Evolutionary conservation across 73 alveolate genomes (phyloP).

Genomic region (Urostyla sp.): DNA sequence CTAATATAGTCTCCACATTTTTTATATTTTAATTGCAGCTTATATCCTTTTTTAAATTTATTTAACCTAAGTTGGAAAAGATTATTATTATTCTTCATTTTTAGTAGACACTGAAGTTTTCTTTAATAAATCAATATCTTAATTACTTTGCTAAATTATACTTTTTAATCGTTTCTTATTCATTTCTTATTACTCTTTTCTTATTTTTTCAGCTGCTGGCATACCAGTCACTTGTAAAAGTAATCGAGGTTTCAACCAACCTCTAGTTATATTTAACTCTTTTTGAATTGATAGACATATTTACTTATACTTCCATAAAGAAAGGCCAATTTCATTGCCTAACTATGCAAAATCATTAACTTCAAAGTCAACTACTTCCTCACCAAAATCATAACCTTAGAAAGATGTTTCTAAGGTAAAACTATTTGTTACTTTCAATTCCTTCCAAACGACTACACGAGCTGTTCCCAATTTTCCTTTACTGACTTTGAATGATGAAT

Average conservation of each 20-base stretch:
- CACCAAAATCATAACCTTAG: conserved; percentile 58
- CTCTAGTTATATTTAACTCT: conserved; percentile 43
- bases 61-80: background rate
- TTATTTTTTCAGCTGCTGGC: conserved; percentile 52
- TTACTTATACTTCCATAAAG: conserved; percentile 43
- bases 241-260: conserved; percentile 61
- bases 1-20: background rate
- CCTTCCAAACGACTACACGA: conserved; percentile 77
- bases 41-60: no score
- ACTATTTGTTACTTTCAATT: conserved; percentile 65
- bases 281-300: conserved; percentile 24
- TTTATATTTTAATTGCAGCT: background rate
- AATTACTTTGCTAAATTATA: background rate
- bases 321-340: conserved; percentile 38
- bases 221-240: conserved; percentile 53
- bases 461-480: conserved; percentile 71
- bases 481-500: conserved; percentile 69
- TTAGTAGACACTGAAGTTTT: background rate
- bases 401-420: conserved; percentile 74
- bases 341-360: conserved; percentile 21
- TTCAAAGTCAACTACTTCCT: conserved; percentile 28
- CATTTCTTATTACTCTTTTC: conserved; percentile 20
- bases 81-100: background rate
- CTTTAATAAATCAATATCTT: background rate
- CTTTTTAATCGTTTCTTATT: conserved; percentile 25